Evolutionary conservation across 768 basidiomycete genomes (phyloP).

Genomic region (Tubosaeta brunneosetosa): DNA sequence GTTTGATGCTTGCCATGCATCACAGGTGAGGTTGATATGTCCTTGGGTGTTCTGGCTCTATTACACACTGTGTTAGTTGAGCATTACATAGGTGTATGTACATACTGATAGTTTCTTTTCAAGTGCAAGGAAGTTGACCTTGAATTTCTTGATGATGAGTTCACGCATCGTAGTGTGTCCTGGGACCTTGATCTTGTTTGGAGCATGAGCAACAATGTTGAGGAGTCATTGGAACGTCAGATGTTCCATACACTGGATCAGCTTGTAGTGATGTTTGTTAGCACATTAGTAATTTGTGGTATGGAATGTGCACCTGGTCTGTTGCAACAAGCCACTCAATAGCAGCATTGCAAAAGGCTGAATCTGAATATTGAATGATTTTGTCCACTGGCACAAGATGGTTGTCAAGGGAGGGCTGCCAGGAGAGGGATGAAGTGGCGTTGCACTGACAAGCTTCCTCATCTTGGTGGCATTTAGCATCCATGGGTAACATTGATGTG

Average conservation of each 20-base stretch:
- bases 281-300: neutral
- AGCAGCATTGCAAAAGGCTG: neutral
- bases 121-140: neutral
- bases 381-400: neutral
- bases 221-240: neutral
- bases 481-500: neutral
- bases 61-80: neutral
- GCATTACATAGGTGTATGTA: neutral
- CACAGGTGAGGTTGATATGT: constrained; percentile 33
- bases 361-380: neutral
- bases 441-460: neutral
- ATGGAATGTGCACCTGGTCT: neutral
- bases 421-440: neutral
- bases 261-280: neutral
- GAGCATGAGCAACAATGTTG: neutral
- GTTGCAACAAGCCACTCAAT: neutral
- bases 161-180: neutral
- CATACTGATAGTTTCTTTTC: neutral
- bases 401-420: neutral
- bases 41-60: neutral
- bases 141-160: too few species aligned
- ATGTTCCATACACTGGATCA: constrained; percentile 2
- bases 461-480: neutral
- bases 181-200: constrained; percentile 1
- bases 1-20: constrained; percentile 40